Conservation (phyloP, 352 stramenopile genomes). For the Globisporangium abappressorium region DNA sequence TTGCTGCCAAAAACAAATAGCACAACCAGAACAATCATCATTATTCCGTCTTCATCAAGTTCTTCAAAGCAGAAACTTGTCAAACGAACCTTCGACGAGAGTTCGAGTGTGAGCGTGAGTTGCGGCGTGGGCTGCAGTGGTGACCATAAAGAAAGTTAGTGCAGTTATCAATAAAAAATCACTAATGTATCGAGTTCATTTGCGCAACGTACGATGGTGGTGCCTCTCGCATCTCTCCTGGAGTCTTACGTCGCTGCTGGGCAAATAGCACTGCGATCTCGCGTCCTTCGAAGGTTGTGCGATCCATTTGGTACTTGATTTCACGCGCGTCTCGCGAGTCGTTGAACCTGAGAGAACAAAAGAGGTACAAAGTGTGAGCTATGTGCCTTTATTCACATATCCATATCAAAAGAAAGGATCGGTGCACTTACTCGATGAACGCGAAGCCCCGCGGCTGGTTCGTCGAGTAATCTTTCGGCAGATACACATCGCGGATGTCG, state of each 20-base stretch:
- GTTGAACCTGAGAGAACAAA: conserved; percentile 31
- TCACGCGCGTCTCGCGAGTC: conserved; percentile 62
- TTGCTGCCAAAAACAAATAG: neutral
- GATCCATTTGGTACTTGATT: conserved; percentile 75
- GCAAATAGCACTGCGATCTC: conserved; percentile 81
- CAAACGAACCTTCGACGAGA: conserved; percentile 11
- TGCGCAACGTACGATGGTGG: conserved; percentile 8
- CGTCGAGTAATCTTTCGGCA: conserved; percentile 54
- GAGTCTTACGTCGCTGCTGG: conserved; percentile 75
- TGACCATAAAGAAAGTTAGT: neutral
- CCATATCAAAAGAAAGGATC: neutral
- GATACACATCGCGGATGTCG: conserved; percentile 66
- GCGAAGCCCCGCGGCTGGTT: conserved; percentile 75
- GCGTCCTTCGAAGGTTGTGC: conserved; percentile 53
- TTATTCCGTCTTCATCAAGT: neutral
- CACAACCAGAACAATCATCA: neutral
- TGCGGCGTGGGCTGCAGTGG: conserved; percentile 16
- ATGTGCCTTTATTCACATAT: neutral
- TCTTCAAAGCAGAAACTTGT: neutral
- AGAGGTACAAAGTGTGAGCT: neutral
- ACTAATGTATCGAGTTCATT: neutral
- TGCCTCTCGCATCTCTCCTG: conserved; percentile 59
- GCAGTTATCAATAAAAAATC: neutral
- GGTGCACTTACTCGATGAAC: conserved; percentile 59
- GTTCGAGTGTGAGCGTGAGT: conserved; percentile 20